Evolutionary conservation across 768 basidiomycete species (phyloP), one percentile per base, ranked within the genome.

Genomic region (Epithele typhae): DNA sequence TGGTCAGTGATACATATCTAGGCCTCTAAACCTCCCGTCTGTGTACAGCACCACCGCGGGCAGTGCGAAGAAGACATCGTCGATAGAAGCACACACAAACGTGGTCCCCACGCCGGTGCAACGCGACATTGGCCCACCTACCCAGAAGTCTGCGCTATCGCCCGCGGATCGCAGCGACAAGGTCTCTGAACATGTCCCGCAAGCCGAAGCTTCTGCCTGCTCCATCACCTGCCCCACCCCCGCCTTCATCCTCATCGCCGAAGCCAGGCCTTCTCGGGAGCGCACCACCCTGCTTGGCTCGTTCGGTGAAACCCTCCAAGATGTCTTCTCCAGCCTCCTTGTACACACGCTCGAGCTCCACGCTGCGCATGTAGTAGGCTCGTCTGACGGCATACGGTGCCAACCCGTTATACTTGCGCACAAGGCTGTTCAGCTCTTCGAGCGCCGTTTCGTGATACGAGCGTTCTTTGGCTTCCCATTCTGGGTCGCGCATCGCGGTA

Each of bases 381-480:
- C 84, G 68, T 17, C 89, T 75, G n/a, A 86, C 89, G 4, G 80
- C 70, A 57, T 86, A 87, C 2, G 88, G 90, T 11, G 90, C 91
- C 36, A 86, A 61, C 6, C 76, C 82, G 59, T 93, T 92, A 66
- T 89, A 87, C 66, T 83, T 81, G 40, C 88, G 74, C 22, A 92
- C 82, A 5, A 85, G 71, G 3, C 78, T 70, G 63, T 93, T 92
- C 33, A 92, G 65, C 54, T 92, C 83, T 24, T 71, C 73, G 30
- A 92, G 58, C 11, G 84, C 84, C 2, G 76, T 69, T 25, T 81
- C 75, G 55, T 91, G 87, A 55, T 89, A 89, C 37, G 73, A 64
- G 15, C 65, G 61, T 60, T 92, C 87, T 38, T 77, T 76, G 24
- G 67, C 65, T 58, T 85, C 81, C 90, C 90, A 92, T 43, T 78